Base-by-base conservation (phyloP, 768 basidiomycete genomes). In the Tremella mesenterica region DNA sequence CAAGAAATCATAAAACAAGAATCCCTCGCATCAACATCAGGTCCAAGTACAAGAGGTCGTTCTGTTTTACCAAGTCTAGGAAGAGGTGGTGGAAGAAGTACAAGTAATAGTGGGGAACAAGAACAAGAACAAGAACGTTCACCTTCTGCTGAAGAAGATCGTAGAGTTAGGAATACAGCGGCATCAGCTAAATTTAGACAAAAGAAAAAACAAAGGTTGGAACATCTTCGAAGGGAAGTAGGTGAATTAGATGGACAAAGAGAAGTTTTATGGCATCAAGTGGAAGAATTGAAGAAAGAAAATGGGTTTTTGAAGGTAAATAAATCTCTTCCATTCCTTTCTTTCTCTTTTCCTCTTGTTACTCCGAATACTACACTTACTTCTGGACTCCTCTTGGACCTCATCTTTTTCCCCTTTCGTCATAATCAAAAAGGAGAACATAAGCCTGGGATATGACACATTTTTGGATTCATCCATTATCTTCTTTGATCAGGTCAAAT, bases 241-340 rank as follows among this genome's bases (percentile, higher is more conserved):
- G 16, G 27, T 7, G 62, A 64, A 7, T 38, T 64, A 1, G 56
- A 60, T 44, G 44, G n/a, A 16, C 52, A 54, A 31, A 48, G 59
- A 6, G 30, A 50, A 20, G 52, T 53, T 10, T 28, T 64, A 18
- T 39, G 48, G 14, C 39, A 41, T 20, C 53, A 60, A 20, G 62
- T 64, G 1, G 39, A 45, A 20, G 53, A 56, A 28, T 31, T 64
- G 14, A 30, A 47, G 16, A 44, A 50, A 20, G 62, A 64, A 48
- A 64, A 64, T 44, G 58, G 58, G 21, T 54, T 64, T 14, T 41
- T 64, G 20, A 49, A 50, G 38, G 61, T 63, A 20, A 44, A 58
- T 52, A 21, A 21, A n/a, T 9, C 16, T 4, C 45, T n/a, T 23
- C 12, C 2, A 13, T 25, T 2, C 18, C 13, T 27, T 2, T 47